Evolutionary conservation across 768 basidiomycete genomes (phyloP).

Genomic region (Mycena alexandri): DNA sequence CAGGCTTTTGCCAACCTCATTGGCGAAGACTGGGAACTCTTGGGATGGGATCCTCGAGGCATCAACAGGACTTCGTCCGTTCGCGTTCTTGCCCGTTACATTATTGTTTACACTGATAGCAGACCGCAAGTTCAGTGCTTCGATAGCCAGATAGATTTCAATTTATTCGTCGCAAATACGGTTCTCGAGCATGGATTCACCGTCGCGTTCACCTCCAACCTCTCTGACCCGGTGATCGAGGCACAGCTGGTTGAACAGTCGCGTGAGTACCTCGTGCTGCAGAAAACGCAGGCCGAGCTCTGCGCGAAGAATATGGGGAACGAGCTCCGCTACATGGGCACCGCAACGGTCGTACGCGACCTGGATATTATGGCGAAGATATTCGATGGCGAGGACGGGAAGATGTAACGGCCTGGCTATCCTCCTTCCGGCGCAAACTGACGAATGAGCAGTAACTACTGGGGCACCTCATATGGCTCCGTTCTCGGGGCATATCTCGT

Average conservation of each 20-base stretch:
- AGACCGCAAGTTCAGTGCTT: slow-evolving; percentile 41
- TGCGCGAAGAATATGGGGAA: slow-evolving; percentile 41
- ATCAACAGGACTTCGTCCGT: slow-evolving; percentile 40
- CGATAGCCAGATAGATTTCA: slow-evolving; percentile 8
- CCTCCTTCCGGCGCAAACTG: neutral
- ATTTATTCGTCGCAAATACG: slow-evolving; percentile 40
- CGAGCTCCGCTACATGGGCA: slow-evolving; percentile 43
- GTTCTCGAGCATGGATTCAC: slow-evolving; percentile 42
- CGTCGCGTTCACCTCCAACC: slow-evolving; percentile 33
- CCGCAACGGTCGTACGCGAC: slow-evolving; percentile 43
- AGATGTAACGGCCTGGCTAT: slow-evolving; percentile 33
- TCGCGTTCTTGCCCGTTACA: too few species aligned
- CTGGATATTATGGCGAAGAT: slow-evolving; percentile 42
- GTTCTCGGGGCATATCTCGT: slow-evolving; percentile 43
- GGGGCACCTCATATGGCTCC: slow-evolving; percentile 42
- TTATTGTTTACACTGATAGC: neutral
- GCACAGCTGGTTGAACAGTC: slow-evolving; percentile 38
- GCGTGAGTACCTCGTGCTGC: slow-evolving; percentile 38
- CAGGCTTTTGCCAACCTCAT: slow-evolving; percentile 36
- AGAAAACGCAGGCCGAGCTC: slow-evolving; percentile 38
- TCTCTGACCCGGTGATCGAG: slow-evolving; percentile 32
- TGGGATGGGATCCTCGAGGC: slow-evolving; percentile 48
- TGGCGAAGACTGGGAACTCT: slow-evolving; percentile 45
- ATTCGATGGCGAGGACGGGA: slow-evolving; percentile 39
- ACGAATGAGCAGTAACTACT: slow-evolving; percentile 36